Conservation (phyloP, 1,139 yeast species). For the Geotrichum restrictum region DNA sequence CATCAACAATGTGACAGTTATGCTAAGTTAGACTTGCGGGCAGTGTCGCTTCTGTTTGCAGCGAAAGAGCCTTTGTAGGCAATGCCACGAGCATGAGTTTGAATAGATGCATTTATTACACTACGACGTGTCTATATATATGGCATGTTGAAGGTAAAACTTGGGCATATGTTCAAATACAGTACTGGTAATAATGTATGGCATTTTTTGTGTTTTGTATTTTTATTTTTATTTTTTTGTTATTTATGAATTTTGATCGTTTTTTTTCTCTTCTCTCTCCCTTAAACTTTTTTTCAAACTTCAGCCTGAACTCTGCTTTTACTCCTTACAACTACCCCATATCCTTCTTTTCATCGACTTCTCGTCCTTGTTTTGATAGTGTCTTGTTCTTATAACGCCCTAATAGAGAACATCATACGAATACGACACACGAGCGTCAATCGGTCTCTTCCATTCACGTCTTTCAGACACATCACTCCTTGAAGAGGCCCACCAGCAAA, state of each 20-base stretch:
- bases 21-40: not conserved
- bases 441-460: not conserved
- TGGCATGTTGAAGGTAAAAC: too few species aligned
- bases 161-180: too few species aligned
- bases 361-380: not conserved
- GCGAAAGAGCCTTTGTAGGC: too few species aligned
- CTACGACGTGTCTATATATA: too few species aligned
- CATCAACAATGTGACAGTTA: constrained; percentile 2
- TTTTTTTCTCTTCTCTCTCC: not conserved
- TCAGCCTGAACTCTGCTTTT: not conserved
- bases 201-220: not conserved
- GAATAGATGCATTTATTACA: too few species aligned
- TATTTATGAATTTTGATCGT: too few species aligned
- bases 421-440: not conserved
- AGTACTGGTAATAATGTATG: too few species aligned
- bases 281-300: not conserved
- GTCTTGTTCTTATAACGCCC: not conserved
- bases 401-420: not conserved
- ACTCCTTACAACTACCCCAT: not conserved
- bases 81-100: too few species aligned
- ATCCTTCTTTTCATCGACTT: not conserved
- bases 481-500: not conserved
- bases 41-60: not conserved
- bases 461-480: not conserved
- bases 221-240: not conserved